phyloP scores from a whole-genome alignment of 1,284 basidiomycete genomes.

The Trichosporon asahii region DNA sequence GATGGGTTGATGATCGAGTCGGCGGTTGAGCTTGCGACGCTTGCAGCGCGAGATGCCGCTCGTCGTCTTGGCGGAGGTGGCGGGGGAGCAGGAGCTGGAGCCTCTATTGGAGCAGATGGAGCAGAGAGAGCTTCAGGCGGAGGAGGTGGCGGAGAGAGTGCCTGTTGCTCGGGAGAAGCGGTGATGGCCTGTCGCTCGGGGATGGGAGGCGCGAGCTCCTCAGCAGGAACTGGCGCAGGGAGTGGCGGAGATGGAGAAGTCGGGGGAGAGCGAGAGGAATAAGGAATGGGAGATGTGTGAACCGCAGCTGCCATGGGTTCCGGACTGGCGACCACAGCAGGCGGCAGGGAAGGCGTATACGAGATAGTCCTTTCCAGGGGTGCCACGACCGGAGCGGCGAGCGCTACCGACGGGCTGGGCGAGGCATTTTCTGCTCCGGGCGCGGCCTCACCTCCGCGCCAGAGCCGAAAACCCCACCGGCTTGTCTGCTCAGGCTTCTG shows the following conservation, averaged over 20 bases:
- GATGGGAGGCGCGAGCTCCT: not conserved
- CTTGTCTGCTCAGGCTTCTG: conserved; percentile 4
- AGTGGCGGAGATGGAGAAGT: not conserved
- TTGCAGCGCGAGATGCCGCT: not conserved
- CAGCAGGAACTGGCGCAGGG: not conserved
- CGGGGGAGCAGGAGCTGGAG: not conserved
- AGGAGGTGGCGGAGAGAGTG: not conserved
- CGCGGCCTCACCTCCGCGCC: conserved; percentile 12
- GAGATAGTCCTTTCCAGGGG: conserved; percentile 3
- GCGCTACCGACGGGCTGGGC: conserved; percentile 9
- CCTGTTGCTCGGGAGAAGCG: not conserved
- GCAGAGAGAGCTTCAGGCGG: not conserved
- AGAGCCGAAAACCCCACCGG: conserved; percentile 16
- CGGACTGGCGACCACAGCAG: not conserved
- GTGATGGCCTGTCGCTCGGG: not conserved
- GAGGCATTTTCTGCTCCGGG: conserved; percentile 1
- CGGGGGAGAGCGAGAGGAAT: not conserved
- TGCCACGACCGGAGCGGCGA: conserved; percentile 8
- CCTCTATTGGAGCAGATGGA: not conserved
- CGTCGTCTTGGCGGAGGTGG: not conserved
- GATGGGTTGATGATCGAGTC: not conserved
- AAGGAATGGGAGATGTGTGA: not conserved
- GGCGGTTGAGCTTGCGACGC: not conserved
- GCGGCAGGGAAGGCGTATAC: conserved; percentile 1
- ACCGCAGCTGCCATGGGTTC: conserved; percentile 1